Percentiles rank a stretch among this genome's conserved stretches.
Conservation (phyloP, 768 basidiomycete genomes). For the Lactarius psammicola region DNA sequence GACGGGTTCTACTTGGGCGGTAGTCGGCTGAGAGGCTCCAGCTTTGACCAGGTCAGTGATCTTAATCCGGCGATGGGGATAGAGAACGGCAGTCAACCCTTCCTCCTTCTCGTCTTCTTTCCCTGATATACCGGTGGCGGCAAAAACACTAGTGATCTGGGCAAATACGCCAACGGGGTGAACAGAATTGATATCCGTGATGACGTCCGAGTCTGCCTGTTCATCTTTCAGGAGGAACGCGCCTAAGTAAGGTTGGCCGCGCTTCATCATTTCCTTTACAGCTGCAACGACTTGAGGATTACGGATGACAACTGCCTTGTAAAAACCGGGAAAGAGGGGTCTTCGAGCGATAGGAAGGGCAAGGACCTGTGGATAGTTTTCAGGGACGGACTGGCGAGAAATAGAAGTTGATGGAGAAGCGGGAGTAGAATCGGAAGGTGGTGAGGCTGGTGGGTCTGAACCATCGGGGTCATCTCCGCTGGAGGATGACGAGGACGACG, state of each 20-base stretch:
- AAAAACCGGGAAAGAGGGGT: conserved; percentile 96
- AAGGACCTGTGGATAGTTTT: conserved; percentile 88
- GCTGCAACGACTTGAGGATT: conserved; percentile 90
- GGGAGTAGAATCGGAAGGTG: conserved; percentile 38
- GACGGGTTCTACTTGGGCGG: conserved; percentile 38
- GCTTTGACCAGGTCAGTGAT: conserved; percentile 85
- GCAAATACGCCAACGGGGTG: conserved; percentile 95
- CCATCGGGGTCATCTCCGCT: conserved; percentile 40
- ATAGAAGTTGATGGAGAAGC: conserved; percentile 52
- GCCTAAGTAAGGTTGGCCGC: conserved; percentile 95
- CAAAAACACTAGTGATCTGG: conserved; percentile 92
- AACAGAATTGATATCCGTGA: conserved; percentile 82
- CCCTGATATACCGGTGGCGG: conserved; percentile 50
- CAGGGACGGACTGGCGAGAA: conserved; percentile 85
- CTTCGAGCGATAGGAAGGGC: conserved; percentile 94
- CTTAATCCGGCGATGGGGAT: conserved; percentile 86
- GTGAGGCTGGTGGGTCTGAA: conserved; percentile 42
- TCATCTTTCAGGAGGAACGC: conserved; percentile 96
- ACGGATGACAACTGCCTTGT: conserved; percentile 93
- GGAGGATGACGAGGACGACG: conserved; percentile 44
- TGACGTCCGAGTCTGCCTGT: conserved; percentile 87
- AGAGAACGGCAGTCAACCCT: conserved; percentile 90
- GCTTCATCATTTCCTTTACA: conserved; percentile 95
- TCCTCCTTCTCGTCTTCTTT: conserved; percentile 80
- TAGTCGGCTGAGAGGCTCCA: conserved; percentile 41